These are phyloP conservation scores for Cytospora leucostoma DNA, from an alignment of 2,329 filamentous ascomycete species.

Conservation along the genomic window DNA sequence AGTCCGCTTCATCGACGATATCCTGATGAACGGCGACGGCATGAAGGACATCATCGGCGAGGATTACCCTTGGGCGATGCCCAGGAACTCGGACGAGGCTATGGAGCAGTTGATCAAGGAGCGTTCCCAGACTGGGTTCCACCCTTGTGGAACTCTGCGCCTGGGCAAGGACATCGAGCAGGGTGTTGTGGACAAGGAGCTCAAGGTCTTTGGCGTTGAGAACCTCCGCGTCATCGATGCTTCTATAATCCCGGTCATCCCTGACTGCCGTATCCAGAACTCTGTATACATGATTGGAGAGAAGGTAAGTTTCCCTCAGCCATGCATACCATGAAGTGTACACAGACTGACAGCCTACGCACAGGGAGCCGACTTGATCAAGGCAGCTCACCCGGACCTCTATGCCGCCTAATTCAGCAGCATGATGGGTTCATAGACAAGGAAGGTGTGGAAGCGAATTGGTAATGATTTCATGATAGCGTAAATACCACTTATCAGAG, in stretches of 20 bases:
- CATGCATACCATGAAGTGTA: not conserved
- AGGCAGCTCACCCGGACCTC: slow-evolving; percentile 41
- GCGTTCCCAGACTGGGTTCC: slow-evolving; percentile 59
- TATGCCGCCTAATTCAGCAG: slow-evolving; percentile 24
- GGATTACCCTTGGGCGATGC: slow-evolving; percentile 64
- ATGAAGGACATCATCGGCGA: slow-evolving; percentile 55
- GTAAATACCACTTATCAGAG: too few relatives aligned
- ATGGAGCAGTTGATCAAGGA: slow-evolving; percentile 61
- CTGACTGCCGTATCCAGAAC: slow-evolving; percentile 60
- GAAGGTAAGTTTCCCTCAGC: slow-evolving; percentile 39
- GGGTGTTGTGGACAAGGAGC: slow-evolving; percentile 52
- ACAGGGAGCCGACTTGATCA: slow-evolving; percentile 48
- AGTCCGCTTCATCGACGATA: slow-evolving; percentile 56
- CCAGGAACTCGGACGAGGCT: slow-evolving; percentile 53
- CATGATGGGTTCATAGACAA: not conserved
- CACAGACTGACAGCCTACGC: not conserved
- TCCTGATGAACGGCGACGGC: slow-evolving; percentile 58
- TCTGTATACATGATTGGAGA: slow-evolving; percentile 62
- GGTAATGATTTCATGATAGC: too few relatives aligned
- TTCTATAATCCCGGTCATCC: slow-evolving; percentile 57
- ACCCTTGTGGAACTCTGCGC: slow-evolving; percentile 58
- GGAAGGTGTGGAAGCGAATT: too few relatives aligned
- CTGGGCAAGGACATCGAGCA: slow-evolving; percentile 53
- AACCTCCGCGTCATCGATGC: slow-evolving; percentile 58
- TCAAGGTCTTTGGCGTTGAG: slow-evolving; percentile 56